Conservation (phyloP, 225 moss, liverwort and hornwort genomes). For the Takakia lepidozioides region DNA sequence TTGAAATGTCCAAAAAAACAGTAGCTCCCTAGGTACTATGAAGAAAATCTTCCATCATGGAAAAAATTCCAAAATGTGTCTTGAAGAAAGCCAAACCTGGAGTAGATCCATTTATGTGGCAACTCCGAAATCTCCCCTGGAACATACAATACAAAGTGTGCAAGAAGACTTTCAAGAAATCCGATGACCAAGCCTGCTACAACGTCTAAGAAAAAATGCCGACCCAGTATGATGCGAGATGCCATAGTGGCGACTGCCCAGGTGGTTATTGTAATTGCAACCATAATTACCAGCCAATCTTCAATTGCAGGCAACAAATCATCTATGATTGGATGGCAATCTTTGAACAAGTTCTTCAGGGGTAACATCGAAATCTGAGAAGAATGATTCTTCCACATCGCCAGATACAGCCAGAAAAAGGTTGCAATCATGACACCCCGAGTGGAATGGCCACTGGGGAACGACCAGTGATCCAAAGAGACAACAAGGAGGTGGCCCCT, state of each 20-base stretch:
- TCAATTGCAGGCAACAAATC: slow-evolving; percentile 22
- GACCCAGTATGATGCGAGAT: slow-evolving; percentile 50
- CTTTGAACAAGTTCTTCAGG: neutral
- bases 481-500: slow-evolving; percentile 42
- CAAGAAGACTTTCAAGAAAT: slow-evolving; percentile 39
- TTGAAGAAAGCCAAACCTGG: no score
- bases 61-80: no score
- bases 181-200: slow-evolving; percentile 46
- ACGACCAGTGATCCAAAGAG: slow-evolving; percentile 58
- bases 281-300: slow-evolving; percentile 15
- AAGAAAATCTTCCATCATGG: no score
- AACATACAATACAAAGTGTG: slow-evolving; percentile 42
- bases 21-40: no score
- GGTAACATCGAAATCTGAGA: neutral
- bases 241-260: slow-evolving; percentile 50
- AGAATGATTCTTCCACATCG: slow-evolving; percentile 31
- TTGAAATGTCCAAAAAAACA: no score
- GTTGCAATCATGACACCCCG: slow-evolving; percentile 48
- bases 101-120: slow-evolving; percentile 25
- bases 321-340: slow-evolving; percentile 13
- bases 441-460: slow-evolving; percentile 65
- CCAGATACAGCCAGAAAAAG: slow-evolving; percentile 40
- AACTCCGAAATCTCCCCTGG: slow-evolving; percentile 37
- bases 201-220: slow-evolving; percentile 66
- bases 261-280: slow-evolving; percentile 19